A percentile compares a stretch with the other conserved stretches of the same genome.
Evolutionary conservation across 176 grass and related monocot species (phyloP).

Genomic region (Poa annua): DNA sequence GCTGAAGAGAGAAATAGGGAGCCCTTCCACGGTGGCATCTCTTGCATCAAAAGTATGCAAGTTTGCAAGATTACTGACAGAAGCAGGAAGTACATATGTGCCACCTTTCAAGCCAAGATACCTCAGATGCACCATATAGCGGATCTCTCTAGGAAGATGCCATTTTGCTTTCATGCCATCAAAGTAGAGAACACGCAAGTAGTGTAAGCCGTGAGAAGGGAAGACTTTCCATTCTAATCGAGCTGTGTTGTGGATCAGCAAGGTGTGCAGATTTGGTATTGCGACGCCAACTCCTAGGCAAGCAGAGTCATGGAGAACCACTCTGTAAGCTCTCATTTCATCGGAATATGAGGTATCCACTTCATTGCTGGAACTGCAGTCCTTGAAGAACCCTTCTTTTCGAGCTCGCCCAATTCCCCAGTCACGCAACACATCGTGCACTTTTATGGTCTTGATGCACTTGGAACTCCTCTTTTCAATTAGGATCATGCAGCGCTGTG

Average conservation of each 20-base stretch:
- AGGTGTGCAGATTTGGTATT: slow-evolving; percentile 32
- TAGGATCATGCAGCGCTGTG: slow-evolving; percentile 18
- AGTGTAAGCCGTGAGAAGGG: not conserved
- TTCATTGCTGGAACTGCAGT: slow-evolving; percentile 13
- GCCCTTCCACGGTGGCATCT: not conserved
- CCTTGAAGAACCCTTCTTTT: slow-evolving; percentile 30
- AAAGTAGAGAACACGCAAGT: not conserved
- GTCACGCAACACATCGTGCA: slow-evolving; percentile 21
- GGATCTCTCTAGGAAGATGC: slow-evolving; percentile 7
- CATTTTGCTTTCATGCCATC: slow-evolving; percentile 23
- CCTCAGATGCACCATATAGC: slow-evolving; percentile 15
- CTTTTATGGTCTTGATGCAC: slow-evolving; percentile 14
- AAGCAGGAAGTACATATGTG: slow-evolving; percentile 2
- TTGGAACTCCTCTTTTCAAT: slow-evolving; percentile 14
- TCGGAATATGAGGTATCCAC: slow-evolving; percentile 22
- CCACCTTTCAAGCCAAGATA: slow-evolving; percentile 30
- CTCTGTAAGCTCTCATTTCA: slow-evolving; percentile 30
- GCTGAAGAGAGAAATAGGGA: not conserved
- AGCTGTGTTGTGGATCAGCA: slow-evolving; percentile 9
- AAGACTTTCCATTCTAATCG: not conserved
- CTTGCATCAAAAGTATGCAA: slow-evolving; percentile 37
- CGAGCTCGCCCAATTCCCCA: slow-evolving; percentile 22
- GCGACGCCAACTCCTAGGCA: not conserved
- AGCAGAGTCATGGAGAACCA: slow-evolving; percentile 15
- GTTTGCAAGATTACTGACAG: slow-evolving; percentile 16